phyloP scores from a whole-genome alignment of 257 asterid species.

The Capsicum rhomboideum region DNA sequence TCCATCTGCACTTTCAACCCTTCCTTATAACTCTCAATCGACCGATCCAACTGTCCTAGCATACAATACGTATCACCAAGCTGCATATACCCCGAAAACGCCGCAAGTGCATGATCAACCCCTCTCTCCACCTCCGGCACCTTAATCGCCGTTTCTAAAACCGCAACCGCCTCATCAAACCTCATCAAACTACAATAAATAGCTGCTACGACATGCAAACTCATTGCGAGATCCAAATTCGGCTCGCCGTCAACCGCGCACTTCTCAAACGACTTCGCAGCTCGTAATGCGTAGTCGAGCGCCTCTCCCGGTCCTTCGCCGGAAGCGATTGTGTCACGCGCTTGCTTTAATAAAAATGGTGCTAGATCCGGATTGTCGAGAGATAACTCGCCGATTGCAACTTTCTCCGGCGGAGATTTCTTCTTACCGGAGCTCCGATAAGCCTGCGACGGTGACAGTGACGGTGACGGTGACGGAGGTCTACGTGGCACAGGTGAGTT shows the following conservation, averaged over 20 bases:
- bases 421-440: constrained; percentile 77
- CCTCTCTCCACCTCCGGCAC: constrained; percentile 82
- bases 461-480: constrained; percentile 89
- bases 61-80: constrained; percentile 92
- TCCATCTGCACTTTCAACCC: constrained; percentile 92
- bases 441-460: constrained; percentile 92
- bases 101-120: constrained; percentile 94
- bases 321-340: constrained; percentile 86
- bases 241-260: constrained; percentile 74
- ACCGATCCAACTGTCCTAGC: constrained; percentile 93
- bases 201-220: constrained; percentile 97
- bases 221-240: constrained; percentile 90
- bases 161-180: constrained; percentile 92
- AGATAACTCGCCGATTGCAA: constrained; percentile 51
- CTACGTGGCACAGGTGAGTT: constrained; percentile 73
- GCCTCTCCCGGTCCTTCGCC: constrained; percentile 91
- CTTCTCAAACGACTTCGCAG: constrained; percentile 71
- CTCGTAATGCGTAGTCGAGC: constrained; percentile 76
- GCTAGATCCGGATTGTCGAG: constrained; percentile 99
- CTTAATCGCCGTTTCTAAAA: constrained; percentile 75
- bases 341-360: constrained; percentile 75
- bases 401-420: constrained; percentile 71
- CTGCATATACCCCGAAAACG: constrained; percentile 93
- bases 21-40: constrained; percentile 68
- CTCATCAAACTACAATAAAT: constrained; percentile 88